Evolutionary conservation across 1,284 basidiomycete species (phyloP), one percentile per base, ranked within the genome.

Genomic region (Cryptococcus deneoformans): DNA sequence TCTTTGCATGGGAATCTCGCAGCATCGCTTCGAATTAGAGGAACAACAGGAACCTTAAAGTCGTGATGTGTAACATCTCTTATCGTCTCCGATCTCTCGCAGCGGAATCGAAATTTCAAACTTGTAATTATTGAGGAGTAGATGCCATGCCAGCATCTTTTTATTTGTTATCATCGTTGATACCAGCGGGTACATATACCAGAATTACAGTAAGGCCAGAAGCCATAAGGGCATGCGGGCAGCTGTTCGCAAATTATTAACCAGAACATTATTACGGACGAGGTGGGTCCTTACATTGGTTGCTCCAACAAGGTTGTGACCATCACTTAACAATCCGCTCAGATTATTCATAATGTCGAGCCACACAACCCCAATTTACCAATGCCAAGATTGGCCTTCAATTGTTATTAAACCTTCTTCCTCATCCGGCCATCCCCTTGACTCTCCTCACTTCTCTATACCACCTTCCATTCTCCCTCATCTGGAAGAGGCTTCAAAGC

Each of bases 1-100:
- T 20, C 65, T 63, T 59, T 76, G 67, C 3, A 79, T 61, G 16
- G 76, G 55, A 10, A 59, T 59, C 57, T 74, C 72, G 29, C 77
- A 73, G 50, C 74, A 67, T 55, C 74, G 72, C 2, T 70, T 75
- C 0, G 72, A 72, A 20, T 20, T 20, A 20, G 20, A 20, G 20
- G 20, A 20, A 20, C 20, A 20, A 29, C 37, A 16, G 49, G 37
- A 40, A 29, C 5, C 16, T 14, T 34, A 12, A 48, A 29, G 46
- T 38, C 11, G 38, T 50, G 49, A 50, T n/a, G 49, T 50, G 38
- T 14, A 48, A 48, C 43, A 9, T 46, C 45, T 48, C 40, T 10
- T 44, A 14, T 42, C 29, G 42, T 54, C 53, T 20, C 20, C 20
- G 20, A 20, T 20, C 20, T 20, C 20, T 20, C 20, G 20, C 20